phyloP scores from a whole-genome alignment of 1,139 yeast species.

The Sugiyamaella paludigena region DNA sequence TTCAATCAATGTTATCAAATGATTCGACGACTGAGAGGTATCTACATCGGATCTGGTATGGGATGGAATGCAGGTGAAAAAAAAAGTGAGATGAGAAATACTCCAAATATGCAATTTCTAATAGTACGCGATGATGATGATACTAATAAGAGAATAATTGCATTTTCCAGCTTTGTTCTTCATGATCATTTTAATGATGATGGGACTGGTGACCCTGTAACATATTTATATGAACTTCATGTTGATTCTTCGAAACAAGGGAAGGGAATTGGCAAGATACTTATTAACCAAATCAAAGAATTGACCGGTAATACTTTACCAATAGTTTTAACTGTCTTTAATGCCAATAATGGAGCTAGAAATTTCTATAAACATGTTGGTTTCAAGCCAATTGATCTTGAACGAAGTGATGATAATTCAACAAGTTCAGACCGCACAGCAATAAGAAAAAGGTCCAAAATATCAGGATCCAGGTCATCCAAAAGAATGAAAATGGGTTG shows the following conservation, averaged over 20 bases:
- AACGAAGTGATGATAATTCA: not conserved
- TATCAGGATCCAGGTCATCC: not conserved
- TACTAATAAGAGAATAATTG: slow-evolving; percentile 34
- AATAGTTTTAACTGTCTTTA: slow-evolving; percentile 32
- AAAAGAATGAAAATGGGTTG: slow-evolving; percentile 10
- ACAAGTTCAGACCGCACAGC: not conserved
- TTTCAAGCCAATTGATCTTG: slow-evolving; percentile 2
- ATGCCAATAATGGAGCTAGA: slow-evolving; percentile 30
- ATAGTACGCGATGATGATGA: slow-evolving; percentile 33
- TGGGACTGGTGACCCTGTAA: slow-evolving; percentile 33
- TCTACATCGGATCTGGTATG: slow-evolving; percentile 39
- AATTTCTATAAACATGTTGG: slow-evolving; percentile 26
- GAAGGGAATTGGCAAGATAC: slow-evolving; percentile 38
- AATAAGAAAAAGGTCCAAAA: not conserved
- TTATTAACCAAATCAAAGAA: slow-evolving; percentile 35
- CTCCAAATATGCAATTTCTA: slow-evolving; percentile 44
- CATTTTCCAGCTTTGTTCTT: slow-evolving; percentile 46
- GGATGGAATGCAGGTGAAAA: slow-evolving; percentile 48
- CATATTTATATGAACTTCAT: slow-evolving; percentile 58
- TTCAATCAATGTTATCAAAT: slow-evolving; percentile 29
- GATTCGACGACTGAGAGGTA: slow-evolving; percentile 28
- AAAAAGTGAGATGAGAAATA: slow-evolving; percentile 45
- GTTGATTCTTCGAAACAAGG: slow-evolving; percentile 40
- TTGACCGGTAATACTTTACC: slow-evolving; percentile 7
- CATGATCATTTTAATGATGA: slow-evolving; percentile 41